A percentile compares a stretch with the other conserved stretches of the same genome.
Conservation (phyloP, 495 filamentous ascomycete genomes). For the Tuber melanosporum region DNA sequence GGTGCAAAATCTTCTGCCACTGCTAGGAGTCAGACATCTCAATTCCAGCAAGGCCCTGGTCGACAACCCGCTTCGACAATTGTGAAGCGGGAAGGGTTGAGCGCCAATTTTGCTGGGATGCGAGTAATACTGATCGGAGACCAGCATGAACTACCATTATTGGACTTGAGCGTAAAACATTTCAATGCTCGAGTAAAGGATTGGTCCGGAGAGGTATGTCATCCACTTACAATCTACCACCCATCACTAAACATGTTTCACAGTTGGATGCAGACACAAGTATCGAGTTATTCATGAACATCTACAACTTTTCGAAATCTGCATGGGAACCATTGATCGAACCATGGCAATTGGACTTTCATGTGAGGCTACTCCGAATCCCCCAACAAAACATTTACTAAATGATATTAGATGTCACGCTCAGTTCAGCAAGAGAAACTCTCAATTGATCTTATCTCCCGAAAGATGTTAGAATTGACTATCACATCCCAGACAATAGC, state of each 20-base stretch:
- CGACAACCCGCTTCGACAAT: conserved; percentile 48
- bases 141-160: conserved; percentile 83
- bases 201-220: conserved; percentile 65
- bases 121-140: conserved; percentile 92
- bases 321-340: conserved; percentile 96
- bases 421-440: conserved; percentile 67
- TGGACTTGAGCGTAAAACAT: conserved; percentile 88
- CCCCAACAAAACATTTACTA: conserved; percentile 3
- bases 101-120: conserved; percentile 75
- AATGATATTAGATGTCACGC: conserved; percentile 57
- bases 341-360: conserved; percentile 89
- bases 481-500: conserved; percentile 92
- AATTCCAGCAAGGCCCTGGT: conserved; percentile 30
- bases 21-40: conserved; percentile 42
- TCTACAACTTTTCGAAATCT: conserved; percentile 98
- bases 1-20: conserved; percentile 44
- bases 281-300: conserved; percentile 87
- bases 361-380: conserved; percentile 16
- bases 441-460: conserved; percentile 77
- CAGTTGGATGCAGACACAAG: conserved; percentile 73
- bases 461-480: conserved; percentile 83
- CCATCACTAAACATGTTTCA: conserved; percentile 13
- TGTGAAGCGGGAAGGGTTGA: conserved; percentile 75
- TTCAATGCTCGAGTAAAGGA: conserved; percentile 78
- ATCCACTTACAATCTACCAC: not conserved